phyloP scores from a whole-genome alignment of 306 rosid genomes.

The Arachis hypogaea region DNA sequence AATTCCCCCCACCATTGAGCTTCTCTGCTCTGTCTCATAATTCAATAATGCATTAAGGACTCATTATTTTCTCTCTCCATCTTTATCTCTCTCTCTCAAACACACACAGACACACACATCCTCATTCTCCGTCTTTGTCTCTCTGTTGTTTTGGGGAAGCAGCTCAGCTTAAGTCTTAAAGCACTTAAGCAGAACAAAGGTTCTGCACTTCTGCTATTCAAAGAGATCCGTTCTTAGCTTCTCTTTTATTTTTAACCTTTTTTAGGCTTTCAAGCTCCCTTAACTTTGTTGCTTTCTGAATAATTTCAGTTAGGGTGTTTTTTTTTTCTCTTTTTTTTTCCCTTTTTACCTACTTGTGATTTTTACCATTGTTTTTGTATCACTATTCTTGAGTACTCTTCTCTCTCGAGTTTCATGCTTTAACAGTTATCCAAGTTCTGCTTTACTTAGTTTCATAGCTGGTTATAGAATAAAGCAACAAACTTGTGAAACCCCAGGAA shows the following conservation, averaged over 20 bases:
- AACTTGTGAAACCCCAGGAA: conserved; percentile 30
- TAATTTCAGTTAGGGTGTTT: conserved; percentile 21
- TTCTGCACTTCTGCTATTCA: conserved; percentile 27
- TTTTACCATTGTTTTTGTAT: not conserved
- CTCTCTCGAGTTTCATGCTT: conserved; percentile 4
- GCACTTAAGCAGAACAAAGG: not conserved
- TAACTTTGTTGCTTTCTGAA: conserved; percentile 19
- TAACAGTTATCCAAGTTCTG: conserved; percentile 10
- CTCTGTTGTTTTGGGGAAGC: conserved; percentile 20
- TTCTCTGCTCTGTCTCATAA: conserved; percentile 1
- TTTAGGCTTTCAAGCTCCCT: conserved; percentile 6
- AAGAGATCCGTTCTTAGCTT: conserved; percentile 38
- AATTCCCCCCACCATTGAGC: not conserved
- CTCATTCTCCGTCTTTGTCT: not conserved
- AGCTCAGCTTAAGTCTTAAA: conserved; percentile 7
- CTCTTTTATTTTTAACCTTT: not conserved
- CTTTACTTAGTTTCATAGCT: conserved; percentile 4
- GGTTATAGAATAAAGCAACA: conserved; percentile 24
- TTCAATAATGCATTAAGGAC: conserved; percentile 14
- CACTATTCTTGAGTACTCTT: not conserved
- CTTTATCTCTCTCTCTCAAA: not conserved
- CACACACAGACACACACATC: no score
- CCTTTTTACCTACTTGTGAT: not conserved
- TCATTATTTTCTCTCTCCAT: no score
- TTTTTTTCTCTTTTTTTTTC: not conserved